phyloP scores from a whole-genome alignment of 2,329 filamentous ascomycete species.

The Exophiala alcalophila region DNA sequence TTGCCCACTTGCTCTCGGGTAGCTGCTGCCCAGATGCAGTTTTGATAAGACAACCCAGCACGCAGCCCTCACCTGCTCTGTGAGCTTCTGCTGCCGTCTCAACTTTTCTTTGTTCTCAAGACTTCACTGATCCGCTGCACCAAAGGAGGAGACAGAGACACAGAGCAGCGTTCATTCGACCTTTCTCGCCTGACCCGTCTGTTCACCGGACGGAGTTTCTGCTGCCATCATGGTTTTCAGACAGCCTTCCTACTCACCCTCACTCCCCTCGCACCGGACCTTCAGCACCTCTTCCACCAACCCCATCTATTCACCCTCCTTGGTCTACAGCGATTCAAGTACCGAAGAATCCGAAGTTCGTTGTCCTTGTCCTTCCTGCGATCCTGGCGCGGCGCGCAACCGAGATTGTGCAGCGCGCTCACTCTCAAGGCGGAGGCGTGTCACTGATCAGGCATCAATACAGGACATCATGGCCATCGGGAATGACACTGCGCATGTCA shows the following conservation, averaged over 20 bases:
- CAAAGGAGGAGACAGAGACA: conserved; percentile 3
- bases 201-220: background rate
- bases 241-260: conserved; percentile 14
- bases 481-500: conserved; percentile 28
- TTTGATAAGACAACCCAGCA: conserved; percentile 6
- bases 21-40: conserved; percentile 19
- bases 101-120: conserved; percentile 22
- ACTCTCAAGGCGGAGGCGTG: conserved; percentile 1
- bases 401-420: too few species aligned
- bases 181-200: conserved; percentile 18
- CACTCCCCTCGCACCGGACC: conserved; percentile 13
- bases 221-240: conserved; percentile 19
- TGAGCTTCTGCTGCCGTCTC: too few species aligned
- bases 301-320: conserved; percentile 23
- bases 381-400: background rate
- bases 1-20: conserved; percentile 14
- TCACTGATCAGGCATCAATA: conserved; percentile 23
- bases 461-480: conserved; percentile 27
- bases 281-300: conserved; percentile 19
- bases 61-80: too few species aligned
- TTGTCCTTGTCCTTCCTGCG: conserved; percentile 2
- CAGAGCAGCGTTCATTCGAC: conserved; percentile 2
- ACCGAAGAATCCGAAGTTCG: conserved; percentile 25
- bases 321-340: conserved; percentile 27
- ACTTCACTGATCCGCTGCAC: conserved; percentile 1